Conservation (phyloP, 1,284 basidiomycete species). For the Ustilago hordei region DNA sequence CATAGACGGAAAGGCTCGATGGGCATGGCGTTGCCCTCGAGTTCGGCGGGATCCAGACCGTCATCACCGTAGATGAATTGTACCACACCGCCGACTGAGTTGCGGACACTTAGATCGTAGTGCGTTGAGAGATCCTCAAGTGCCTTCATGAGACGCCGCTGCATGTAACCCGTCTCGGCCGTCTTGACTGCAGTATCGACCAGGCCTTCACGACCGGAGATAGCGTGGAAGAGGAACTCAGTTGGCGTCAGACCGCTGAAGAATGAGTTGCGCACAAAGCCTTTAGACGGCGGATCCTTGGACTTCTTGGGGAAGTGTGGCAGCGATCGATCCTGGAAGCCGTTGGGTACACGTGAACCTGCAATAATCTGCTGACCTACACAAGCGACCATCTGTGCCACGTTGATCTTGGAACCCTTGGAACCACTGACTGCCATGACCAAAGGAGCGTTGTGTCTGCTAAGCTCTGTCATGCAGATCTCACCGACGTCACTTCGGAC, state of each 20-base stretch:
- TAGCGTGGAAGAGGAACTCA: constrained; percentile 98
- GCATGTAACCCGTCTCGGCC: constrained; percentile 99
- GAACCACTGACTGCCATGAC: constrained; percentile 99
- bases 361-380: constrained; percentile 99
- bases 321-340: constrained; percentile 97
- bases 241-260: constrained; percentile 93
- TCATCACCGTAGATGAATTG: constrained; percentile 98
- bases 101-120: constrained; percentile 96
- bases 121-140: constrained; percentile 96
- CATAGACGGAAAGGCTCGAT: constrained; percentile 79
- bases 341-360: constrained; percentile 97
- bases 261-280: constrained; percentile 96
- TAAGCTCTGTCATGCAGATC: constrained; percentile 97
- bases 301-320: constrained; percentile 99
- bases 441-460: constrained; percentile 92
- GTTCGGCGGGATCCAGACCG: constrained; percentile 93
- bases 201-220: constrained; percentile 96
- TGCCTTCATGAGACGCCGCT: constrained; percentile 97
- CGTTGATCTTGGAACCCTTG: constrained; percentile 98
- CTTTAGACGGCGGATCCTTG: constrained; percentile 95
- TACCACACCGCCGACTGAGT: constrained; percentile 94
- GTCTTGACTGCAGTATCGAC: constrained; percentile 99
- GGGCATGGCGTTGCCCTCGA: constrained; percentile 89
- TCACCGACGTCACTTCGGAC: constrained; percentile 96
- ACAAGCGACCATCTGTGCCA: constrained; percentile 99